Conservation (phyloP, 2,329 filamentous ascomycete species). For the Arachnopeziza araneosa region DNA sequence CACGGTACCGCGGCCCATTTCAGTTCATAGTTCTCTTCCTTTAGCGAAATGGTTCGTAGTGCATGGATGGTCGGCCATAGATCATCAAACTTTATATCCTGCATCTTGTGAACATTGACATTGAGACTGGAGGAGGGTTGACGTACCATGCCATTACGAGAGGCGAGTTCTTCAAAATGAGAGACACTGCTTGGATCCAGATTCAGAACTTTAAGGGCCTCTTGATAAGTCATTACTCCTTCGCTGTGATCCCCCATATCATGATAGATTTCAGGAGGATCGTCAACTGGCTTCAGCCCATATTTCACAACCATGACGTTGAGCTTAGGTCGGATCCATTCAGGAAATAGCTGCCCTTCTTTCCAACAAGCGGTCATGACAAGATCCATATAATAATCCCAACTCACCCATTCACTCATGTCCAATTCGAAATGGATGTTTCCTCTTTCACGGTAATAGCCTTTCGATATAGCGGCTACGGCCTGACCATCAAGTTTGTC, state of each 20-base stretch:
- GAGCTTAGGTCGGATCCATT: slow-evolving; percentile 10
- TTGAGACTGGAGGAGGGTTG: too few relatives aligned
- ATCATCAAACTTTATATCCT: not conserved
- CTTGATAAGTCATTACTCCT: not conserved
- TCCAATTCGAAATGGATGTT: slow-evolving; percentile 12
- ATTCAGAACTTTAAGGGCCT: not conserved
- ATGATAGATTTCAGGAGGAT: slow-evolving; percentile 1
- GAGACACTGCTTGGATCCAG: not conserved
- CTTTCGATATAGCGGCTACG: not conserved
- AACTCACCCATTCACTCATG: not conserved
- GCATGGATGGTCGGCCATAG: not conserved
- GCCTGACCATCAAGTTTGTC: not conserved
- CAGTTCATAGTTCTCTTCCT: not conserved
- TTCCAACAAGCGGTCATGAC: not conserved
- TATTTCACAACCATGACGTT: slow-evolving; percentile 6
- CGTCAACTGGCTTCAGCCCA: slow-evolving; percentile 1
- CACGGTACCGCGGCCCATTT: not conserved
- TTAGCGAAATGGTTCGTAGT: not conserved
- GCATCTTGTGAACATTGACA: too few relatives aligned
- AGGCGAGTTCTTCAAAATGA: not conserved
- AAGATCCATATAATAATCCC: not conserved
- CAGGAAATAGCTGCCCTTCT: slow-evolving; percentile 1
- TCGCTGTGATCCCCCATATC: slow-evolving; percentile 4
- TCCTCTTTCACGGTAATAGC: slow-evolving; percentile 7
- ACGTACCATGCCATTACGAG: too few relatives aligned